A percentile compares a stretch with the other conserved stretches of the same genome.
Evolutionary conservation across 129 eudicot genomes (phyloP).

Genomic region (Oenanthe sinensis): DNA sequence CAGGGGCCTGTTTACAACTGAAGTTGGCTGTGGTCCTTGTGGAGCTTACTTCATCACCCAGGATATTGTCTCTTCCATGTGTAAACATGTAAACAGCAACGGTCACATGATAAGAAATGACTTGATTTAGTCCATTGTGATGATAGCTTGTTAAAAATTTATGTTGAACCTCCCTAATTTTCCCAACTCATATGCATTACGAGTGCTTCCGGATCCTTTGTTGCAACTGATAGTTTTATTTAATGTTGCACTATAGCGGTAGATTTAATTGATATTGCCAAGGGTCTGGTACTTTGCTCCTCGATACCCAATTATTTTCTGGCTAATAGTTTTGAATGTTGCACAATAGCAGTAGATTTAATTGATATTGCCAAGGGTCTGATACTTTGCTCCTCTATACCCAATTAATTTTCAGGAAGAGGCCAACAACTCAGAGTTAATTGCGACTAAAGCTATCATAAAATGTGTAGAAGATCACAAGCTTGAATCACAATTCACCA

Average conservation of each 20-base stretch:
- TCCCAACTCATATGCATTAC: not conserved
- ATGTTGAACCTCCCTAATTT: not conserved
- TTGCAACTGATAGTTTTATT: not conserved
- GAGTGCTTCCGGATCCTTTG: not conserved
- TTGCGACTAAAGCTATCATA: constrained; percentile 23
- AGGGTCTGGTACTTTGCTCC: not conserved
- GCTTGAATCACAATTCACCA: constrained; percentile 35
- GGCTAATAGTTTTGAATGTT: constrained; percentile 15
- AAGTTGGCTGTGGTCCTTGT: not conserved
- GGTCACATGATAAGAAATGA: not conserved
- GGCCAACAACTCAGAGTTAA: constrained; percentile 29
- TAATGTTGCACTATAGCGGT: not conserved
- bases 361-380: not conserved
- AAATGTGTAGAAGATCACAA: constrained; percentile 58
- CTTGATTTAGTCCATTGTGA: not conserved
- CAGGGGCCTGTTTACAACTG: not conserved
- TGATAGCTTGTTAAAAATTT: not conserved
- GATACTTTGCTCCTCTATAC: not conserved
- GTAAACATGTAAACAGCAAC: not conserved
- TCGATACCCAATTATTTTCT: constrained; percentile 7
- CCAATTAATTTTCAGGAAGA: constrained; percentile 33
- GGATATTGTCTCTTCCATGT: not conserved
- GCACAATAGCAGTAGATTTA: not conserved
- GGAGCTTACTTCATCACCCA: not conserved
- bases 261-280: not conserved